phyloP scores from a whole-genome alignment of 1,284 basidiomycete species.

The Cutaneotrichosporon sp. region DNA sequence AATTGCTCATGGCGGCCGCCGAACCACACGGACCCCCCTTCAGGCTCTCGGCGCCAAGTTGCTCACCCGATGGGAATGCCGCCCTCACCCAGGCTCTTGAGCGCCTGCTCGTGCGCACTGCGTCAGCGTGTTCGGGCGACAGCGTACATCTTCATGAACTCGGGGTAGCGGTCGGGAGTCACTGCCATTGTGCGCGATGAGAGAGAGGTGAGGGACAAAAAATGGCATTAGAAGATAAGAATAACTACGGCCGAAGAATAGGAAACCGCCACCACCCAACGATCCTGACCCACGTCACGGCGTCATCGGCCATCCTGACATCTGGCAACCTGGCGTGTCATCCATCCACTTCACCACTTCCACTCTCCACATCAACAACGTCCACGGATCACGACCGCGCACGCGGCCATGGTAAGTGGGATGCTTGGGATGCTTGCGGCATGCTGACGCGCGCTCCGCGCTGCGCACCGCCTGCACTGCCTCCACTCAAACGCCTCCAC shows the following conservation, averaged over 20 bases:
- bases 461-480: neutral
- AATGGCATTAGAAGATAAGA: neutral
- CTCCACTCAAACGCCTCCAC: neutral
- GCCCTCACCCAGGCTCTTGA: conserved; percentile 32
- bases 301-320: neutral
- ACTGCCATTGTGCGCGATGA: conserved; percentile 15
- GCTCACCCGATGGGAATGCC: conserved; percentile 46
- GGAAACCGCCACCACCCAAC: neutral
- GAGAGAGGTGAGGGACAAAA: neutral
- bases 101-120: conserved; percentile 37
- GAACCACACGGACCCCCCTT: neutral
- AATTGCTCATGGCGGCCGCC: too few species aligned
- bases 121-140: neutral
- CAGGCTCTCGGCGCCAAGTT: neutral
- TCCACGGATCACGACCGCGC: neutral
- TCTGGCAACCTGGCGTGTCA: neutral
- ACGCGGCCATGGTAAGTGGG: conserved; percentile 14
- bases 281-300: neutral
- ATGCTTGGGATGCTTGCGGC: neutral
- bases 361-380: neutral
- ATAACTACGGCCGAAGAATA: neutral
- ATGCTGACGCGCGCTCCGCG: neutral
- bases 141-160: conserved; percentile 34
- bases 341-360: neutral
- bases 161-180: conserved; percentile 29